Percentiles rank a stretch among this genome's conserved stretches.
phyloP scores from a whole-genome alignment of 345 rosid species.

The Eutrema heterophyllum region DNA sequence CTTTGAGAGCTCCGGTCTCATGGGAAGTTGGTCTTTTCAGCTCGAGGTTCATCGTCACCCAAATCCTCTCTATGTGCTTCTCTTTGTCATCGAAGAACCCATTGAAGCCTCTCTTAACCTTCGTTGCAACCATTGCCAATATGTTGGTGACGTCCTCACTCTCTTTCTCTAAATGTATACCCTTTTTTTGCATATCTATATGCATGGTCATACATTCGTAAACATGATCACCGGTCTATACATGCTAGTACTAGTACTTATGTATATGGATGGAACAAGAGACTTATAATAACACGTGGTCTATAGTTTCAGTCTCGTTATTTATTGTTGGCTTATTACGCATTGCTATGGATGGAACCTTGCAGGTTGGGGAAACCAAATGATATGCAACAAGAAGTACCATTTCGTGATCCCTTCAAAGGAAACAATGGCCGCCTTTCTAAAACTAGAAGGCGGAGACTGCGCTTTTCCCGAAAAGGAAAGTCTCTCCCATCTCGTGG shows the following conservation, averaged over 20 bases:
- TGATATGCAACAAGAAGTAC: conserved; percentile 87
- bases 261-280: too few relatives aligned
- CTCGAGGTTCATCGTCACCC: conserved; percentile 78
- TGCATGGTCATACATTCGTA: not conserved
- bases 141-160: conserved; percentile 66
- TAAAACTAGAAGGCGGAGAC: conserved; percentile 35
- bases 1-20: conserved; percentile 38
- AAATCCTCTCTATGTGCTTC: conserved; percentile 52
- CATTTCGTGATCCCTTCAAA: conserved; percentile 79
- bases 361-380: conserved; percentile 80
- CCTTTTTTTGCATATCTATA: not conserved
- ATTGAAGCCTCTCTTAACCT: conserved; percentile 44
- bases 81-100: conserved; percentile 73
- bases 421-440: conserved; percentile 43
- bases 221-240: not conserved
- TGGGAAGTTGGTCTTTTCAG: conserved; percentile 82
- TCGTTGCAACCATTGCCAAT: conserved; percentile 75
- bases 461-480: conserved; percentile 28
- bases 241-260: not conserved
- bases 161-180: not conserved
- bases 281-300: too few relatives aligned
- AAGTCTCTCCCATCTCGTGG: conserved; percentile 41
- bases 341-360: not conserved
- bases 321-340: not conserved
- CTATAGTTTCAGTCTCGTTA: too few relatives aligned